phyloP scores from a whole-genome alignment of 306 rosid species.

The Adenanthera pavonina region DNA sequence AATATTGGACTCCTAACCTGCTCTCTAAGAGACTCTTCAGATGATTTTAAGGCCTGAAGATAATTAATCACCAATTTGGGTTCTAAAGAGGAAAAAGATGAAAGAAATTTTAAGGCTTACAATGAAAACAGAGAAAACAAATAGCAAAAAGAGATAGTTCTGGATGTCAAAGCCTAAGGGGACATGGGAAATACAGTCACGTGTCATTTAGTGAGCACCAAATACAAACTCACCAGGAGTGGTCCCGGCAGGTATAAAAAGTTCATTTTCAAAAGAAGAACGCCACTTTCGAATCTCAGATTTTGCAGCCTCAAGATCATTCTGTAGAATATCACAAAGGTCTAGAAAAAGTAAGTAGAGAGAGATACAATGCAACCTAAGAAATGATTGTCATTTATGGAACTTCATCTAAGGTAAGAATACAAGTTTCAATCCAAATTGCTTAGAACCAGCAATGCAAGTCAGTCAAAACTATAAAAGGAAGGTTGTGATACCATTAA shows the following conservation, averaged over 20 bases:
- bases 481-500: not conserved
- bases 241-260: slow-evolving; percentile 71
- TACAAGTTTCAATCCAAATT: slow-evolving; percentile 7
- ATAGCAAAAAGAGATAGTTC: not conserved
- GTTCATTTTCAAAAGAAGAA: slow-evolving; percentile 73
- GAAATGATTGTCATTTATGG: not conserved
- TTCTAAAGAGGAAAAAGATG: slow-evolving; percentile 46
- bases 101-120: slow-evolving; percentile 29
- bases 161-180: not conserved
- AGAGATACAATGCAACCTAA: slow-evolving; percentile 24
- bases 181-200: not conserved
- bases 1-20: slow-evolving; percentile 61
- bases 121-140: slow-evolving; percentile 20
- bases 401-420: not conserved
- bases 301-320: slow-evolving; percentile 77
- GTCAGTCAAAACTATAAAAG: slow-evolving; percentile 21
- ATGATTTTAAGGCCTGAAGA: slow-evolving; percentile 81
- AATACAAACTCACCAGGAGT: slow-evolving; percentile 67
- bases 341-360: slow-evolving; percentile 1
- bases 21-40: slow-evolving; percentile 85
- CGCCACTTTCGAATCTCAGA: slow-evolving; percentile 81
- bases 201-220: slow-evolving; percentile 10
- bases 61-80: slow-evolving; percentile 74
- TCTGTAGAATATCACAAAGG: slow-evolving; percentile 51
- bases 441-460: slow-evolving; percentile 26